Conservation (phyloP, 208 protist genomes). For the Vickermania spadyakhi region DNA sequence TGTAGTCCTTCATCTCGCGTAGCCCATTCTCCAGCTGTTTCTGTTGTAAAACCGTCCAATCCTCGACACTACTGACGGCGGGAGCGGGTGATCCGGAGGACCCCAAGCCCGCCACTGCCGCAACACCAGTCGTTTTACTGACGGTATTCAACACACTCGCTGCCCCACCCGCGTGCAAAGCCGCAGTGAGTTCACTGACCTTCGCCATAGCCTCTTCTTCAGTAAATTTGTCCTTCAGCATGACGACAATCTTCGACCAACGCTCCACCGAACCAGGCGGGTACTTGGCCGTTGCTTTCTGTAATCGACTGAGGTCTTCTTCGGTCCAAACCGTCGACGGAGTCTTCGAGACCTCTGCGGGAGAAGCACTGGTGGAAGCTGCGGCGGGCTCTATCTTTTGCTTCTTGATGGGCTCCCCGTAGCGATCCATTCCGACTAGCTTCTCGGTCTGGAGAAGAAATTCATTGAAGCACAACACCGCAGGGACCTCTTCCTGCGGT, state of each 20-base stretch:
- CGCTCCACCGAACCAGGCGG: conserved; percentile 87
- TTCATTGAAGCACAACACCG: conserved; percentile 64
- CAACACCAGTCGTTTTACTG: not conserved
- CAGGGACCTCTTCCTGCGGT: conserved; percentile 23
- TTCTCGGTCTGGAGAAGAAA: conserved; percentile 46
- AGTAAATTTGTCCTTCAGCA: conserved; percentile 67
- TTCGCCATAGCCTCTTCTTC: conserved; percentile 90
- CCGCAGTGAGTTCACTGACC: conserved; percentile 74
- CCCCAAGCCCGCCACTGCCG: conserved; percentile 2
- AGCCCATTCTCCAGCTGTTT: conserved; percentile 92
- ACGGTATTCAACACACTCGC: conserved; percentile 5
- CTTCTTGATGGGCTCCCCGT: conserved; percentile 80
- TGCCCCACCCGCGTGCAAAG: conserved; percentile 23
- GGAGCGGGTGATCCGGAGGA: not conserved
- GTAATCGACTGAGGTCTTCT: conserved; percentile 87
- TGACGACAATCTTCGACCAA: conserved; percentile 85
- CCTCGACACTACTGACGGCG: conserved; percentile 29
- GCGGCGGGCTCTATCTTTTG: conserved; percentile 5
- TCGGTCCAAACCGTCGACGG: conserved; percentile 70
- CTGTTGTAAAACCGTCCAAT: conserved; percentile 93
- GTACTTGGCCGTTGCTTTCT: conserved; percentile 92
- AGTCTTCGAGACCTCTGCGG: conserved; percentile 6
- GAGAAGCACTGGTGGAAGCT: not conserved
- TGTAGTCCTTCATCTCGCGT: conserved; percentile 88
- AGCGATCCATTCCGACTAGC: conserved; percentile 61